A percentile compares a stretch with the other conserved stretches of the same genome.
These are phyloP conservation scores for Dioszegia hungarica DNA, from an alignment of 768 basidiomycete genomes.

Conservation along the genomic window DNA sequence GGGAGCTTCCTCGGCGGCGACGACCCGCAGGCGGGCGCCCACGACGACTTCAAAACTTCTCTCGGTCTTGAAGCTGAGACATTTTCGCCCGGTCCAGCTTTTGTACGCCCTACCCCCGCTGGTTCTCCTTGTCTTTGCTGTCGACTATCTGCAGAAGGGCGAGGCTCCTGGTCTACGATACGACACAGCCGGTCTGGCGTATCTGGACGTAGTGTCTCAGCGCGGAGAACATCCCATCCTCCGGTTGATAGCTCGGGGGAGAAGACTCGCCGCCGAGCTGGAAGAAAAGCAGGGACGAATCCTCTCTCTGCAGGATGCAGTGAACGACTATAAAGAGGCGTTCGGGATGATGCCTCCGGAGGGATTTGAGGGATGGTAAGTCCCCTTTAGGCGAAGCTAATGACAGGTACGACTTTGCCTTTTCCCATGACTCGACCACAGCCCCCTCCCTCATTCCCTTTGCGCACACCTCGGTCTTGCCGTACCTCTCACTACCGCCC, in stretches of 20 bases:
- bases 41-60: neutral
- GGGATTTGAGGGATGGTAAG: conserved; percentile 16
- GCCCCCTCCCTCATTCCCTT: conserved; percentile 16
- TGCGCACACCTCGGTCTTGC: conserved; percentile 11
- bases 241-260: conserved; percentile 1
- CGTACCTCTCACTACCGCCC: conserved; percentile 8
- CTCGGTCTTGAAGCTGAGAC: neutral
- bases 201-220: neutral
- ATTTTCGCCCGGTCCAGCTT: neutral
- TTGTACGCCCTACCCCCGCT: neutral
- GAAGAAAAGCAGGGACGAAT: neutral
- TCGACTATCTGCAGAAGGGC: neutral
- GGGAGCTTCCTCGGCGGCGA: neutral
- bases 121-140: neutral
- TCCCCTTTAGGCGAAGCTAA: neutral
- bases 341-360: conserved; percentile 14
- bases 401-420: conserved; percentile 6
- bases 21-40: neutral
- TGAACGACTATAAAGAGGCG: conserved; percentile 9
- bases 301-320: conserved; percentile 9
- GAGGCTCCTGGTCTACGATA: too few species aligned
- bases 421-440: neutral
- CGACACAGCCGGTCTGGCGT: neutral
- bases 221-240: conserved; percentile 3
- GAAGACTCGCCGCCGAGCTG: neutral